Conservation (phyloP, 73 alveolate species). For the Paramecium caudatum region DNA sequence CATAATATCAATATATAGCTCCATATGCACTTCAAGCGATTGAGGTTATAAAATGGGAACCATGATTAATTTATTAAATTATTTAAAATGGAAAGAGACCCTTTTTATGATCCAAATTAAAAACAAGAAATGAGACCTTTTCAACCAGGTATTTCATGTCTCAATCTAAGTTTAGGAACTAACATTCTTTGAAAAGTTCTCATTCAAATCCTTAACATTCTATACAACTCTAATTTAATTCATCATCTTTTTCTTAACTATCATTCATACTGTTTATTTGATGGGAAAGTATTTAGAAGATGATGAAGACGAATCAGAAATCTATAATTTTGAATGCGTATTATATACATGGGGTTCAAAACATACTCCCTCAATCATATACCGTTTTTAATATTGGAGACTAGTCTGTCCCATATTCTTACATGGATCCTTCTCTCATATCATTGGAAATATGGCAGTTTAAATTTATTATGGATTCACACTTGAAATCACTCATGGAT, state of each 20-base stretch:
- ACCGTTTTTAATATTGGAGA: conserved; percentile 80
- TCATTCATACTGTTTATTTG: conserved; percentile 37
- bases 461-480: conserved; percentile 73
- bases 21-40: conserved; percentile 72
- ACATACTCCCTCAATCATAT: conserved; percentile 66
- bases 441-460: conserved; percentile 77
- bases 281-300: conserved; percentile 25
- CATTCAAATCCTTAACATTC: conserved; percentile 50
- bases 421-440: conserved; percentile 83
- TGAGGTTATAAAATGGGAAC: conserved; percentile 74
- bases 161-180: conserved; percentile 6
- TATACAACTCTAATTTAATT: conserved; percentile 16
- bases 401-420: conserved; percentile 83
- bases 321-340: conserved; percentile 69
- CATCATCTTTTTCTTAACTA: conserved; percentile 50
- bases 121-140: conserved; percentile 18
- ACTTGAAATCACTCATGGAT: conserved; percentile 74
- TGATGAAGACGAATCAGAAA: conserved; percentile 53
- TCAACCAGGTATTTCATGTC: conserved; percentile 10
- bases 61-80: conserved; percentile 59
- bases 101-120: background rate
- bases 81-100: conserved; percentile 37
- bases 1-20: conserved; percentile 65
- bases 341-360: conserved; percentile 65
- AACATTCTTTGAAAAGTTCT: conserved; percentile 58